Percentiles rank a stretch among this genome's conserved stretches.
phyloP scores from a whole-genome alignment of 2,329 filamentous ascomycete species.

The Akanthomyces uredinophilus region DNA sequence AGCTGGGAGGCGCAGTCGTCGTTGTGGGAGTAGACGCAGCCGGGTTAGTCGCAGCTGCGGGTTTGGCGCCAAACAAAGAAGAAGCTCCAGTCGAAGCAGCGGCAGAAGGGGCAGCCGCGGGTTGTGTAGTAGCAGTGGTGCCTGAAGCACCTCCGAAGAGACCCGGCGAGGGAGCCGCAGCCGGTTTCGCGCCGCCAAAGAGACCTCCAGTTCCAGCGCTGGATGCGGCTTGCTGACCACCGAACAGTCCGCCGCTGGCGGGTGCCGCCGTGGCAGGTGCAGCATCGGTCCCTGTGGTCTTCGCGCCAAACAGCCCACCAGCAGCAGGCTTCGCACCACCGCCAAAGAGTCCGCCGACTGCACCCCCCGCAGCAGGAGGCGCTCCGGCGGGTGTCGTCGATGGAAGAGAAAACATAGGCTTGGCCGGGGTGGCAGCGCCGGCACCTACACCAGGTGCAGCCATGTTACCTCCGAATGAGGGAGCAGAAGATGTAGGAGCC shows the following conservation, averaged over 20 bases:
- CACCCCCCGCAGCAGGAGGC: constrained; percentile 38
- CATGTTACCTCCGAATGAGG: constrained; percentile 27
- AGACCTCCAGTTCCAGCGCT: constrained; percentile 21
- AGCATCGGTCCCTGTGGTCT: constrained; percentile 18
- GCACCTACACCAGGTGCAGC: constrained; percentile 24
- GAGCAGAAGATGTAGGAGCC: background rate
- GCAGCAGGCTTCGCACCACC: constrained; percentile 13
- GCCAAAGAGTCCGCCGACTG: constrained; percentile 29
- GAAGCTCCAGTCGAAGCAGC: constrained; percentile 14
- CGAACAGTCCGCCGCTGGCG: constrained; percentile 18
- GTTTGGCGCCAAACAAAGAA: constrained; percentile 23
- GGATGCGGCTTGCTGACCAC: constrained; percentile 15
- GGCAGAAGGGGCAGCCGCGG: constrained; percentile 20
- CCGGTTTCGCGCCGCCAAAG: constrained; percentile 24
- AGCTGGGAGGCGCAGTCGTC: constrained; percentile 16
- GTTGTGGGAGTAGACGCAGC: constrained; percentile 22
- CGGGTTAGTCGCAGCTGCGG: constrained; percentile 19
- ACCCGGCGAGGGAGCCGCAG: constrained; percentile 20
- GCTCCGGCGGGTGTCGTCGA: constrained; percentile 53
- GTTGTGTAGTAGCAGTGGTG: constrained; percentile 24
- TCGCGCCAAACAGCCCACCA: constrained; percentile 16
- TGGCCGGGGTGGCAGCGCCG: constrained; percentile 35
- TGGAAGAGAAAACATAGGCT: constrained; percentile 41
- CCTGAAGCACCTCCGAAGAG: constrained; percentile 29
- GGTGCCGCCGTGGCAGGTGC: constrained; percentile 13